phyloP scores from a whole-genome alignment of 345 rosid species.

The Euphorbia pulcherrima region DNA sequence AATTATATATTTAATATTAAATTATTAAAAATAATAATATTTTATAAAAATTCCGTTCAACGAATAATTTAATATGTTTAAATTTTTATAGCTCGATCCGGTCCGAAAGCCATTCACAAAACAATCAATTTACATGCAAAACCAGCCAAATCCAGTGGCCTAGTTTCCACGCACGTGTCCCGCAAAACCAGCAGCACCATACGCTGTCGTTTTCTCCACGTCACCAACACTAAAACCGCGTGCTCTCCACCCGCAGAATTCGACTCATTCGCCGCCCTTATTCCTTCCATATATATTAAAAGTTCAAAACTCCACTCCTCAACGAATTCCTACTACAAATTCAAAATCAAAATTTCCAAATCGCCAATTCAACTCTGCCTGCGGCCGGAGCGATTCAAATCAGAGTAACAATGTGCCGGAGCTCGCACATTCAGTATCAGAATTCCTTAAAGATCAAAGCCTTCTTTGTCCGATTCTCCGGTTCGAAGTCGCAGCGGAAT shows the following conservation, averaged over 20 bases:
- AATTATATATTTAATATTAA: no score
- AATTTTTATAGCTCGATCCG: no score
- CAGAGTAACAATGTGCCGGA: constrained; percentile 50
- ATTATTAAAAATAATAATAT: no score
- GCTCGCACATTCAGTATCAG: constrained; percentile 36
- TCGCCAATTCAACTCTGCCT: neutral
- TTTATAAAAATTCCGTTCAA: no score
- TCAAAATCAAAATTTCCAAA: no score
- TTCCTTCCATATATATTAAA: no score
- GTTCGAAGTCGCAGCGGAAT: no score
- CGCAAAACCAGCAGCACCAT: no score
- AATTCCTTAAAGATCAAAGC: constrained; percentile 47
- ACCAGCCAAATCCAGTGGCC: neutral
- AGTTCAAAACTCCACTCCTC: neutral
- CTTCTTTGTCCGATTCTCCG: constrained; percentile 52
- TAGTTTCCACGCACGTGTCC: constrained; percentile 3
- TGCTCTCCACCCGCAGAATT: constrained; percentile 17
- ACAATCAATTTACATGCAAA: neutral
- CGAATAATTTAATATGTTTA: no score
- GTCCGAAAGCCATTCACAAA: no score
- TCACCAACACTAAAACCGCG: constrained; percentile 17
- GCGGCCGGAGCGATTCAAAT: neutral
- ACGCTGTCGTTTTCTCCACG: neutral
- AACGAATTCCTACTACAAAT: neutral
- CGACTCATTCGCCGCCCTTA: neutral